phyloP scores from a whole-genome alignment of 257 asterid species.

The Penstemon newberryi region DNA sequence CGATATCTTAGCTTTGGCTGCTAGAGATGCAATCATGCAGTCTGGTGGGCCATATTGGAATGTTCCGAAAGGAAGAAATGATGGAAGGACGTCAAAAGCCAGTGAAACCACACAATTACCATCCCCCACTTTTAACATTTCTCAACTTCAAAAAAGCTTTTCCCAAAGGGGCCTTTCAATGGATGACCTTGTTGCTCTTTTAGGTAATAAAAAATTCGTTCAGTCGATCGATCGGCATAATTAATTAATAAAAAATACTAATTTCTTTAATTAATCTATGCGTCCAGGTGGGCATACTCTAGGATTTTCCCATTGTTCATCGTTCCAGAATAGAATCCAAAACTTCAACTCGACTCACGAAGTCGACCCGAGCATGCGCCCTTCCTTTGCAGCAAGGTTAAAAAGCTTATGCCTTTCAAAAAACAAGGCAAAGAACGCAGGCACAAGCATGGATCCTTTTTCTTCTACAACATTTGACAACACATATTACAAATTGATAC shows the following conservation, averaged over 20 bases:
- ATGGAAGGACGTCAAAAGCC: slow-evolving; percentile 39
- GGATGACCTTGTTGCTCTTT: slow-evolving; percentile 42
- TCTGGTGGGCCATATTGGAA: slow-evolving; percentile 53
- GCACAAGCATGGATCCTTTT: slow-evolving; percentile 44
- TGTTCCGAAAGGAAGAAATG: slow-evolving; percentile 52
- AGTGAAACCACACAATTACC: too few relatives aligned
- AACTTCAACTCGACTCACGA: slow-evolving; percentile 50
- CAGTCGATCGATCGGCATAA: too few relatives aligned
- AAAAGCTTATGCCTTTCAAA: slow-evolving; percentile 33
- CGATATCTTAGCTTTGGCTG: too few relatives aligned
- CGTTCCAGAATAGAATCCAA: neutral
- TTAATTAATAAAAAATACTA: slow-evolving; percentile 22
- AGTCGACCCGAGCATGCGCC: slow-evolving; percentile 43
- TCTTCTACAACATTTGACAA: slow-evolving; percentile 9
- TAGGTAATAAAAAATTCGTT: slow-evolving; percentile 26
- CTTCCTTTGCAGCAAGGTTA: slow-evolving; percentile 39
- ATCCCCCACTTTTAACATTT: too few relatives aligned
- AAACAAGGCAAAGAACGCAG: slow-evolving; percentile 40
- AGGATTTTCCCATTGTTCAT: too few relatives aligned
- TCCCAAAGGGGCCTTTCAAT: neutral
- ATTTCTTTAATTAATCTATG: too few relatives aligned
- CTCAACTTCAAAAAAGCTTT: too few relatives aligned
- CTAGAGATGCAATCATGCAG: slow-evolving; percentile 7
- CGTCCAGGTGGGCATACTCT: too few relatives aligned
- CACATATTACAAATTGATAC: too few relatives aligned